Evolutionary conservation across 148 eudicot genomes (phyloP), one percentile per base, ranked within the genome.

Genomic region (Tetragonia tetragonoides): DNA sequence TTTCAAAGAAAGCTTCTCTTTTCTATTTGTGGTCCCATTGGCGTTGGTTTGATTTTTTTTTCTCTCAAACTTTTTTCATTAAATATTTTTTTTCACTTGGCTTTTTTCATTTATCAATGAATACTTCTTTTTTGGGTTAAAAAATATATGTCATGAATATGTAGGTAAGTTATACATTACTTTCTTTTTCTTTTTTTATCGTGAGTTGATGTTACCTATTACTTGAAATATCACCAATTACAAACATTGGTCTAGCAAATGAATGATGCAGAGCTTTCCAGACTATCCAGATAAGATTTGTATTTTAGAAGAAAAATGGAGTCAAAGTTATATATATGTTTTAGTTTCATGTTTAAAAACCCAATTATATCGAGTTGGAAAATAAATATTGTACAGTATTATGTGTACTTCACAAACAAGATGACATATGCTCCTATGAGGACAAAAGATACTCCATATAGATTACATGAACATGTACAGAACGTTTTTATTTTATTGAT

Each of bases 1-100:
- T 69, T 78, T 28, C 18, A 70, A 60, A 44, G 59, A 78, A 78
- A 70, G 68, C 74, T 61, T 77, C 66, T 77, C 34, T 44, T 70
- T 77, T 59, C 16, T 3, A 42, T n/a, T 23, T 70, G 80, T 78
- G 80, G 75, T 46, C 68, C 80, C 68, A 39, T 57, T 41, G 42
- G 12, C 40, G 53, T 14, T 44, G 3, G 24, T 57, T 56, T 21
- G 41, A 23, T 39, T 54, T 53, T 5, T 14, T 76, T 41, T 53
- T 57, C 12, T 38, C 18, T 53, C 41, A 5, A 0, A 17, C 9
- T 46, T 5, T 28, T 7, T 28, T 28, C 34, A 23, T 77, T 68
- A 23, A 66, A 51, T 66, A 12, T 77, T 39, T 77, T 41, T n/a
- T 7, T 23, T 49, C 64, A 53, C 18, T 28, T 24, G 37, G 8